A percentile compares a stretch with the other conserved stretches of the same genome.
These are phyloP conservation scores for Saitozyma sp. DNA, from an alignment of 768 basidiomycete genomes.

Conservation along the genomic window DNA sequence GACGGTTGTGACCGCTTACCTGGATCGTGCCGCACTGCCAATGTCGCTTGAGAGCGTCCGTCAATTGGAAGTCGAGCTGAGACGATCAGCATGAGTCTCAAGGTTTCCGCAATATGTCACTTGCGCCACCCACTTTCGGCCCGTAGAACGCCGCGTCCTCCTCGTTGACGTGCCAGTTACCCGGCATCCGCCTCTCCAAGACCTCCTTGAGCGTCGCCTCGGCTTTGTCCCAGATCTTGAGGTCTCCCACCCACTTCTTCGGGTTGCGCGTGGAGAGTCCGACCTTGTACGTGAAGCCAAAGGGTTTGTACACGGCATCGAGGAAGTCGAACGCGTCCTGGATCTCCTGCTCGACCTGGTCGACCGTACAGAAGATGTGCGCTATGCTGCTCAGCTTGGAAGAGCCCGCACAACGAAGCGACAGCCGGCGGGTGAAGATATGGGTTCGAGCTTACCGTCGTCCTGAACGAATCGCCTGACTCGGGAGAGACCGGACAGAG, in stretches of 20 bases:
- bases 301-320: slow-evolving; percentile 86
- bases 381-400: slow-evolving; percentile 50
- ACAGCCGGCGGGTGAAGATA: background rate
- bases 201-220: slow-evolving; percentile 61
- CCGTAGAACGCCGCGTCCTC: slow-evolving; percentile 99
- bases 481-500: slow-evolving; percentile 85
- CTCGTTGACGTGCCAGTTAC: slow-evolving; percentile 87
- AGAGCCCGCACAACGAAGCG: background rate
- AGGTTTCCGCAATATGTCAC: background rate
- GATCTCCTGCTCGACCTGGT: slow-evolving; percentile 86
- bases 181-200: slow-evolving; percentile 80
- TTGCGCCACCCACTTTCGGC: slow-evolving; percentile 62
- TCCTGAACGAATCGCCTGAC: slow-evolving; percentile 96
- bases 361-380: slow-evolving; percentile 96
- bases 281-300: slow-evolving; percentile 91
- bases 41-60: slow-evolving; percentile 84
- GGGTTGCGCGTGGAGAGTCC: slow-evolving; percentile 90
- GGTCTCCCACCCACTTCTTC: slow-evolving; percentile 83
- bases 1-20: slow-evolving; percentile 22
- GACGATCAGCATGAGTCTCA: slow-evolving; percentile 6
- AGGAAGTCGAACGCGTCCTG: slow-evolving; percentile 88
- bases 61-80: slow-evolving; percentile 87
- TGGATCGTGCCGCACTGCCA: slow-evolving; percentile 97
- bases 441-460: slow-evolving; percentile 60
- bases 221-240: slow-evolving; percentile 87